Evolutionary conservation across 345 rosid species (phyloP), one percentile per base, ranked within the genome.

Genomic region (Gossypium raimondii): DNA sequence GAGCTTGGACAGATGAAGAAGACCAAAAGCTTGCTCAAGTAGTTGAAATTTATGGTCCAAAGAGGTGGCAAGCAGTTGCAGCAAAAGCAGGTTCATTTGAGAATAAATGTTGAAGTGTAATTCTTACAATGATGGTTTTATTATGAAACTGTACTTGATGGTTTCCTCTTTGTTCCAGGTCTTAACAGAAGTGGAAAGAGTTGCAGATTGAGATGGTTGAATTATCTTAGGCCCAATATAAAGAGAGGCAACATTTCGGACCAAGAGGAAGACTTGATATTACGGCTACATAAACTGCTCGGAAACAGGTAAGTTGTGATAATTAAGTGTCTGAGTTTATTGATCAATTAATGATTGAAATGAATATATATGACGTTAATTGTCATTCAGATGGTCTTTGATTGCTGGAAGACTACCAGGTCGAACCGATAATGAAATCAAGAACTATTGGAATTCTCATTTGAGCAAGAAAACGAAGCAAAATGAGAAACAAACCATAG

Each of bases 121-220:
- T 38, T n/a, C 22, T n/a, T 41, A 9, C 2, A 41, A 11, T 22
- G 47, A 67, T 48, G 3, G 12, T n/a, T 51, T 38, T 43, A 38
- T 18, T 48, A 1, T 43, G 11, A 18, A 38, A 43, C 4, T 29
- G 50, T 20, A 38, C 24, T 20, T 14, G 0, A 48, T 24, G 22
- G 3, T 58, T 59, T 13, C 38, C 5, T n/a, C 72, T 72, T 24
- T 45, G 58, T 67, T 38, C 79, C 76, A 84, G 87, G 84, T 55
- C 78, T 85, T 8, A 71, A 75, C 45, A 83, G 86, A 77, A 82
- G 89, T 70, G 89, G 87, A 9, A 87, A 87, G 83, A 87, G 89
- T 64, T 87, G 90, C 80, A 78, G 90, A 38, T 64, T 85, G 45
- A 85, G 90, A 76, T 87, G 90, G 88, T 77, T 87, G 83, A 85